A percentile compares a stretch with the other conserved stretches of the same genome.
Conservation (phyloP, 2,329 filamentous ascomycete species). For the Neonectria punicea region DNA sequence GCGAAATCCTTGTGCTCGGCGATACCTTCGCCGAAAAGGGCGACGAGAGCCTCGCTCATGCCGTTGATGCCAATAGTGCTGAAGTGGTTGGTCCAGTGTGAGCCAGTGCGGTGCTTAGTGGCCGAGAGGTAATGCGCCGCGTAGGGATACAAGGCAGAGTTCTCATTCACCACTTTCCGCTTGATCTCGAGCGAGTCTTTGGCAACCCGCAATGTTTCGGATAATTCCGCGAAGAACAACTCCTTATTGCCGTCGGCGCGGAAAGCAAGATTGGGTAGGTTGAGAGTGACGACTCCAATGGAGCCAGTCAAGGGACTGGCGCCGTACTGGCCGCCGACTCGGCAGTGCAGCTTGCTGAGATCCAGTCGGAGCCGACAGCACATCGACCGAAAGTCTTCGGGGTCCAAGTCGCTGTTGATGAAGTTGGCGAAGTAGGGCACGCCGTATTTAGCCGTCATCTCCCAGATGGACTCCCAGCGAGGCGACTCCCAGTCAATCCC, state of each 20-base stretch:
- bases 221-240: conserved; percentile 26
- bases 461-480: conserved; percentile 38
- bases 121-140: conserved; percentile 33
- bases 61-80: conserved; percentile 40
- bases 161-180: conserved; percentile 30
- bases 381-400: conserved; percentile 41
- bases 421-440: conserved; percentile 42
- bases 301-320: conserved; percentile 37
- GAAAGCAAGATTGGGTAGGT: conserved; percentile 36
- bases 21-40: conserved; percentile 23
- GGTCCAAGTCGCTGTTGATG: conserved; percentile 39
- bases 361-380: conserved; percentile 38
- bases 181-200: conserved; percentile 39
- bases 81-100: conserved; percentile 40
- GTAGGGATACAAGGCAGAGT: conserved; percentile 33
- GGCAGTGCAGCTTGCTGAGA: conserved; percentile 38
- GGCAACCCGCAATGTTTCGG: conserved; percentile 25
- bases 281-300: conserved; percentile 36
- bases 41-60: conserved; percentile 33
- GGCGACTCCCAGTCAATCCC: conserved; percentile 39
- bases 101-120: conserved; percentile 37
- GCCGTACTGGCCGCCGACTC: conserved; percentile 37
- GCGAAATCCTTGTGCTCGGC: conserved; percentile 22
- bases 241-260: conserved; percentile 24
- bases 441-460: conserved; percentile 41